Evolutionary conservation across 2,329 filamentous ascomycete genomes (phyloP), one percentile per base, ranked within the genome.

Genomic region (Aspergillus spinulosporus): DNA sequence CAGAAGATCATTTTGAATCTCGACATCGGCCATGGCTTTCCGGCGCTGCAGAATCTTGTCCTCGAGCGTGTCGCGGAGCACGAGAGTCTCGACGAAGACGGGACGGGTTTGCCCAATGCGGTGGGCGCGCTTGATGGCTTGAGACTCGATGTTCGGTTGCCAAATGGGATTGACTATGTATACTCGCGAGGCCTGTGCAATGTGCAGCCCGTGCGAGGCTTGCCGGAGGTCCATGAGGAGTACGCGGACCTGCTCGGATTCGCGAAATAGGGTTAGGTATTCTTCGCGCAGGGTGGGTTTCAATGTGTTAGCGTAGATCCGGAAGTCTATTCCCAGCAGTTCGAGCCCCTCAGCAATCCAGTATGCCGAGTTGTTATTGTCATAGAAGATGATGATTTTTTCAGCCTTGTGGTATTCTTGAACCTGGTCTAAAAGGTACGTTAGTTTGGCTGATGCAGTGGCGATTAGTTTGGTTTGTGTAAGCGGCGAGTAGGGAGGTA

Each of bases 311-410:
- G 77, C 74, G 64, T 81, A 82, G 49, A 87, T 86, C 15, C 85
- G 80, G 60, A 86, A 84, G 34, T 84, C 80, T 48, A 87, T 73
- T 6, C 83, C 80, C 1, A 88, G 72, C 32, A 93, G 80, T 62
- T 97, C 92, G 0, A 97, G 80, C 29, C 88, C 85, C 67, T 92
- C 87, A 0, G 90, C 89, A 39, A 97, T 83, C 74, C 95, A 96
- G 72, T 84, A 96, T 1, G 91, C 92, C 2, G 89, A 82, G 64
- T 96, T 93, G 58, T 94, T 88, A 32, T 89, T 88, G 59, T 96
- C 91, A 70, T 96, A 97, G 71, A 97, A 97, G 7, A 97, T 83
- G 51, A 97, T 84, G 3, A 95, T 94, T 72, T 97, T 96, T 66
- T 96, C 92, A 0, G 82, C 74, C 1, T 80, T 72, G 52, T 94